These are phyloP conservation scores for Myriosclerotinia duriaeana DNA, from an alignment of 2,329 filamentous ascomycete species.

Conservation along the genomic window DNA sequence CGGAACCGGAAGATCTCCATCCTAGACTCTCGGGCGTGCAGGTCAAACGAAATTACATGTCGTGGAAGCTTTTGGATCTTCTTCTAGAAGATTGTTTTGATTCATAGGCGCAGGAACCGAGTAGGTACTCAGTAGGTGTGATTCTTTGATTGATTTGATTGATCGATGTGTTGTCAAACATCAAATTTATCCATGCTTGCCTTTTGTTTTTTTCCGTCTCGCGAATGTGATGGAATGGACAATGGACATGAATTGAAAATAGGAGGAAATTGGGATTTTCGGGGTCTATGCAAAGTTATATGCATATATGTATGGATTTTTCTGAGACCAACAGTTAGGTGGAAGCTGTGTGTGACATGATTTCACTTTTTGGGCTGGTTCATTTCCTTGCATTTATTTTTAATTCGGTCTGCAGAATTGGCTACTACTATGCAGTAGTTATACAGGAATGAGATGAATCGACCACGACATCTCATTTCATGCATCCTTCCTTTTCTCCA, in stretches of 20 bases:
- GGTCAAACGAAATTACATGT: background rate
- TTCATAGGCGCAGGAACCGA: slow-evolving; percentile 21
- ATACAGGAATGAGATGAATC: background rate
- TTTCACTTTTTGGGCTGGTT: background rate
- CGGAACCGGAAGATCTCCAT: slow-evolving; percentile 16
- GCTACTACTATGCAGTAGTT: background rate
- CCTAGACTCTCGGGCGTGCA: background rate
- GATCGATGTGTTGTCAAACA: slow-evolving; percentile 16
- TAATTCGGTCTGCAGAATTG: background rate
- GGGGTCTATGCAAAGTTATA: slow-evolving; percentile 8
- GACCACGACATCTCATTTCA: slow-evolving; percentile 14
- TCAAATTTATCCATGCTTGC: background rate
- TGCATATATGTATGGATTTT: slow-evolving; percentile 7
- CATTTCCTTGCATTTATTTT: slow-evolving; percentile 11
- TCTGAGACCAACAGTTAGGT: background rate
- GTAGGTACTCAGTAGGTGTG: background rate
- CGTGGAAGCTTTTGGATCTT: slow-evolving; percentile 13
- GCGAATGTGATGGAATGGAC: too few species aligned
- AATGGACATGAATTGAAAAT: background rate
- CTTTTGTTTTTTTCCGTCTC: background rate
- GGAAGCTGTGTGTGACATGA: background rate
- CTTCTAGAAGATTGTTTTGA: slow-evolving; percentile 23
- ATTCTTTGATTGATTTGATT: background rate
- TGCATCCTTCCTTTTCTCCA: slow-evolving; percentile 5
- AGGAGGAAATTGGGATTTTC: slow-evolving; percentile 18